Evolutionary conservation across 108 stramenopile species (phyloP).

Genomic region (Fragilaria crotonensis): DNA sequence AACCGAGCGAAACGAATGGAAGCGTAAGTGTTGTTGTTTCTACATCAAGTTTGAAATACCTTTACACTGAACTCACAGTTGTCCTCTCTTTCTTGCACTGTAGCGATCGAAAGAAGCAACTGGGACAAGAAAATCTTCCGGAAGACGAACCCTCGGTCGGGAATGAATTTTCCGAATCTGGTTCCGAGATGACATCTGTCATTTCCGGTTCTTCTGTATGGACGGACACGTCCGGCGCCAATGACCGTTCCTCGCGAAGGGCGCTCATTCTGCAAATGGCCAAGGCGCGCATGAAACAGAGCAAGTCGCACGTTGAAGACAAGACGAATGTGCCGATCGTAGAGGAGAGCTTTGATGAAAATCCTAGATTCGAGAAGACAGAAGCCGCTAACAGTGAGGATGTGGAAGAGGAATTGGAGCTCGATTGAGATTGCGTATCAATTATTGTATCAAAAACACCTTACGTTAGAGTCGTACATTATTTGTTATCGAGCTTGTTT

Average conservation of each 20-base stretch:
- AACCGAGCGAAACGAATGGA: neutral
- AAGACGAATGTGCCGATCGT: neutral
- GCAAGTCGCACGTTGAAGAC: conserved; percentile 17
- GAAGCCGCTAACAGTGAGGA: neutral
- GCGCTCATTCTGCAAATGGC: conserved; percentile 86
- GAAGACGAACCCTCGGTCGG: no score
- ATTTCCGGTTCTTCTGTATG: conserved; percentile 50
- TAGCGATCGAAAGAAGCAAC: no score
- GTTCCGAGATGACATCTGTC: conserved; percentile 39
- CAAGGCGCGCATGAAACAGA: conserved; percentile 74
- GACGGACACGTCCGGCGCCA: conserved; percentile 34
- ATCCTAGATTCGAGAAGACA: neutral
- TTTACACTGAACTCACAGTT: no score
- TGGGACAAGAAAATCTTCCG: no score
- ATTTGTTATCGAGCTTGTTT: no score
- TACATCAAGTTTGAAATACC: no score
- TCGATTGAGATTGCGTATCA: no score
- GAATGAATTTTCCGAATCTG: conserved; percentile 39
- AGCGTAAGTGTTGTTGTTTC: no score
- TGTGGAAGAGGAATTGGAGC: neutral
- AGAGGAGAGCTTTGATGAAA: neutral
- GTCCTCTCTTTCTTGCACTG: no score
- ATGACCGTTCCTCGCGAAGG: conserved; percentile 54
- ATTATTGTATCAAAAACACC: no score
- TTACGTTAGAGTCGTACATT: no score